These are phyloP conservation scores for Teratosphaeria nubilosa DNA, from an alignment of 2,329 filamentous ascomycete genomes.

Conservation along the genomic window DNA sequence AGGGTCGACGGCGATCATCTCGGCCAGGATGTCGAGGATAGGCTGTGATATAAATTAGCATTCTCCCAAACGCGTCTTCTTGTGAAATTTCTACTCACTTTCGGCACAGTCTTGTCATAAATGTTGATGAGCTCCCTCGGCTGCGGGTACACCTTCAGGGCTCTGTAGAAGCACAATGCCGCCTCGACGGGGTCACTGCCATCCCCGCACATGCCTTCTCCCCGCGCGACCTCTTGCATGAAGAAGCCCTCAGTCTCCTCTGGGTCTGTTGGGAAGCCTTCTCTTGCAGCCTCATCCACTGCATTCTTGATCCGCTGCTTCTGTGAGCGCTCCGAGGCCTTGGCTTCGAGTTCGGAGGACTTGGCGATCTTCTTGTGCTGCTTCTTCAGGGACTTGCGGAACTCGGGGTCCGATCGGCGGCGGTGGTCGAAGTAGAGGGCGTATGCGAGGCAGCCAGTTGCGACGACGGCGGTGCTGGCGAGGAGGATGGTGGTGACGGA, in stretches of 20 bases:
- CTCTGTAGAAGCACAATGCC: slow-evolving; percentile 94
- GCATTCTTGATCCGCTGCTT: slow-evolving; percentile 63
- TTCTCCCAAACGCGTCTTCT: background rate
- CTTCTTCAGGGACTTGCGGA: slow-evolving; percentile 56
- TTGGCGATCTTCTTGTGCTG: slow-evolving; percentile 65
- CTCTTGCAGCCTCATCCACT: slow-evolving; percentile 73
- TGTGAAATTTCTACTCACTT: slow-evolving; percentile 48
- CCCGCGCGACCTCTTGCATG: slow-evolving; percentile 85
- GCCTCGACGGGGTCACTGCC: slow-evolving; percentile 73
- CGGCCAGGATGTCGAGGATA: slow-evolving; percentile 87
- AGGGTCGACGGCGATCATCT: slow-evolving; percentile 93
- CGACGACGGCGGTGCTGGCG: slow-evolving; percentile 46
- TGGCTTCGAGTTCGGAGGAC: slow-evolving; percentile 61
- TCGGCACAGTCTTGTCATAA: slow-evolving; percentile 97
- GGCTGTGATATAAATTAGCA: slow-evolving; percentile 42
- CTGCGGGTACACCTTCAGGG: slow-evolving; percentile 94
- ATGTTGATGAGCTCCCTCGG: slow-evolving; percentile 88
- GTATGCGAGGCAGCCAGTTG: slow-evolving; percentile 52
- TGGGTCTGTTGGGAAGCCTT: slow-evolving; percentile 81
- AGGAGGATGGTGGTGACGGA: slow-evolving; percentile 49
- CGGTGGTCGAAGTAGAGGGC: slow-evolving; percentile 58
- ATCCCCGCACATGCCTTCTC: slow-evolving; percentile 73
- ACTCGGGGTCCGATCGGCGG: slow-evolving; percentile 52
- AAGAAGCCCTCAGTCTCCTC: slow-evolving; percentile 96
- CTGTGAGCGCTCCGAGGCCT: slow-evolving; percentile 55